Evolutionary conservation across 2,329 filamentous ascomycete species (phyloP).

Genomic region (Pseudogymnoascus sp.): DNA sequence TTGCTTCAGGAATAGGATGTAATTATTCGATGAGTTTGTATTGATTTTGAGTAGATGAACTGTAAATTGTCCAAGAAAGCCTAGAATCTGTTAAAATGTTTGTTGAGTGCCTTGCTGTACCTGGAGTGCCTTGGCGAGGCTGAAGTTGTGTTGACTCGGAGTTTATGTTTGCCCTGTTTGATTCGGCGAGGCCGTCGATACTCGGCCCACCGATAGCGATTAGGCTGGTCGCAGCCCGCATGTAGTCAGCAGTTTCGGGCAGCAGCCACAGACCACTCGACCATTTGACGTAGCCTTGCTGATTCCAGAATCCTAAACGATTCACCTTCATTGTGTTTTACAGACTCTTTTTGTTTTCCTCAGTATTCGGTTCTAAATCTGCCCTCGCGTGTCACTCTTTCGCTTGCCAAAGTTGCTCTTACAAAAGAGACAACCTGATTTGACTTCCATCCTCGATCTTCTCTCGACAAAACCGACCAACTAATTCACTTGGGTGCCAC

Average conservation of each 20-base stretch:
- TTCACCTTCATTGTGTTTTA: neutral
- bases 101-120: no score
- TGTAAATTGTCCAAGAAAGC: neutral
- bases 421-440: neutral
- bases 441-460: neutral
- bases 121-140: neutral
- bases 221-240: neutral
- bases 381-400: neutral
- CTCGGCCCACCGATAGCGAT: constrained; percentile 7
- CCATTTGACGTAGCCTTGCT: constrained; percentile 8
- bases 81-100: neutral
- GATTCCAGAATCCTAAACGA: neutral
- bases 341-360: neutral
- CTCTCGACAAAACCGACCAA: neutral
- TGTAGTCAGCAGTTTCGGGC: constrained; percentile 5
- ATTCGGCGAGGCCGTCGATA: neutral
- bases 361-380: neutral
- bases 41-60: neutral
- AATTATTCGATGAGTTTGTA: neutral
- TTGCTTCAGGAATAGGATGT: neutral
- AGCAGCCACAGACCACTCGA: constrained; percentile 3
- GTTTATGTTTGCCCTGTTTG: neutral
- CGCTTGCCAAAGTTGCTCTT: neutral
- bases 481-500: constrained; percentile 1
- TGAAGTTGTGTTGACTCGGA: neutral